phyloP scores from a whole-genome alignment of 768 basidiomycete genomes.

The Pluteus cervinus region DNA sequence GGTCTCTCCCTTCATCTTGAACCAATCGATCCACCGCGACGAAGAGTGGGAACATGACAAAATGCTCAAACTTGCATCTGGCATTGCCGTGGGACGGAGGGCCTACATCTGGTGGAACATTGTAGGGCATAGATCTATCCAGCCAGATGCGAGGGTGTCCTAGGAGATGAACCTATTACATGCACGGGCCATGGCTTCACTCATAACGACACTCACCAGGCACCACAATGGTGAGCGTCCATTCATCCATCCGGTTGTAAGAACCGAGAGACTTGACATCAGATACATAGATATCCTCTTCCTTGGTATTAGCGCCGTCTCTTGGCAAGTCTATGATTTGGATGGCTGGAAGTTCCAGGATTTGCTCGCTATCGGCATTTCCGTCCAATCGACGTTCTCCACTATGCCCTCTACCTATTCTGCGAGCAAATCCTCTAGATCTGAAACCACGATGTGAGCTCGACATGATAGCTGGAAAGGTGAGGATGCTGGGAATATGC shows the following conservation, averaged over 20 bases:
- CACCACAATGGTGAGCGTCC: constrained; percentile 32
- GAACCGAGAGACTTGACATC: constrained; percentile 23
- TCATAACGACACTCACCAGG: constrained; percentile 29
- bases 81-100: constrained; percentile 51
- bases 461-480: too few species aligned
- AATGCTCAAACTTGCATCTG: constrained; percentile 31
- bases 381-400: too few species aligned
- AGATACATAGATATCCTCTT: too few species aligned
- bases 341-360: too few species aligned
- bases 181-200: background rate
- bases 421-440: too few species aligned
- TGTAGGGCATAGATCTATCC: constrained; percentile 39
- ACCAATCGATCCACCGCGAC: constrained; percentile 43
- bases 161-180: constrained; percentile 16
- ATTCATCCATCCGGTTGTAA: constrained; percentile 36
- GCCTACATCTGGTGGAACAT: constrained; percentile 48
- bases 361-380: too few species aligned
- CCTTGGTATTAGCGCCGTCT: too few species aligned
- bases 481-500: too few species aligned
- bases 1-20: constrained; percentile 20
- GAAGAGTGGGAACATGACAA: constrained; percentile 47
- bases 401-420: too few species aligned
- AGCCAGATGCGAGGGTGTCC: constrained; percentile 60
- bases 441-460: too few species aligned
- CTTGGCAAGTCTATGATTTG: too few species aligned